Evolutionary conservation across 106 monocot genomes (phyloP).

Genomic region (Phalaenopsis aphrodite): DNA sequence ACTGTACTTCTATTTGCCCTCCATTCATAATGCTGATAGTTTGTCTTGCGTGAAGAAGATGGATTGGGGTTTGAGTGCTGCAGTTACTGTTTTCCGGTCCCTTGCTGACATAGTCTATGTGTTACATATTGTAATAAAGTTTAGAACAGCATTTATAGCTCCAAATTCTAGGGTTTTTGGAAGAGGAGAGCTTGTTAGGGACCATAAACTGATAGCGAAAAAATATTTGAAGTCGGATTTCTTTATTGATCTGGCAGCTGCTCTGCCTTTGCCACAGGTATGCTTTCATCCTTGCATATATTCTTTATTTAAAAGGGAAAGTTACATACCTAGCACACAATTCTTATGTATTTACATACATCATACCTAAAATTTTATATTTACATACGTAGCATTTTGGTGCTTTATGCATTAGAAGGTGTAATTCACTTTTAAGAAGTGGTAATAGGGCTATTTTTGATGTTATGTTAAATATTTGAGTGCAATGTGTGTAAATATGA

Average conservation of each 20-base stretch:
- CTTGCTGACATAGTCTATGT: constrained; percentile 69
- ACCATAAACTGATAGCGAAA: constrained; percentile 57
- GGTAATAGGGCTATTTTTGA: too few relatives aligned
- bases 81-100: constrained; percentile 35
- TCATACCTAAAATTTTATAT: too few relatives aligned
- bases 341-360: too few relatives aligned
- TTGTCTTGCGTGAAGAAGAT: constrained; percentile 35
- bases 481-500: too few relatives aligned
- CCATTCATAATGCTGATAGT: constrained; percentile 13
- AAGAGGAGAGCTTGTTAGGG: constrained; percentile 75
- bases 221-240: constrained; percentile 72
- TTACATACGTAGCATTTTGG: too few relatives aligned
- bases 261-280: constrained; percentile 91
- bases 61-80: constrained; percentile 33
- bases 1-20: constrained; percentile 59
- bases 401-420: too few relatives aligned
- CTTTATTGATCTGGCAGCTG: constrained; percentile 53
- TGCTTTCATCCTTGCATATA: neutral
- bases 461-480: too few relatives aligned
- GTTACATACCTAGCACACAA: too few relatives aligned
- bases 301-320: neutral
- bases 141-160: constrained; percentile 73
- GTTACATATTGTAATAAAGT: constrained; percentile 70
- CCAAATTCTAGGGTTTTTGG: constrained; percentile 86
- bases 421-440: too few relatives aligned